Evolutionary conservation across 495 filamentous ascomycete genomes (phyloP).

Genomic region (Glonium stellatum): DNA sequence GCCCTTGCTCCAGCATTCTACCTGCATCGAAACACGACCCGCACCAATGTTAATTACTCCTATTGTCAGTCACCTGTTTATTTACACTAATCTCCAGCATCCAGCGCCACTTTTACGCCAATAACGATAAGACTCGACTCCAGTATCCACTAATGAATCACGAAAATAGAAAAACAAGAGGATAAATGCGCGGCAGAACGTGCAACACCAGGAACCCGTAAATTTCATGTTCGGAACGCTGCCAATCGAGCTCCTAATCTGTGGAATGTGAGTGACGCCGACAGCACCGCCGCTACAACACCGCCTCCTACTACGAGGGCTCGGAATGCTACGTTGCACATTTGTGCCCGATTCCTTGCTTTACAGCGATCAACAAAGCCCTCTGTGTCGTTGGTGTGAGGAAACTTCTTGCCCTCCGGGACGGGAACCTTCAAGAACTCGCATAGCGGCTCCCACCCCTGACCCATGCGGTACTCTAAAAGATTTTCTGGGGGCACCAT

Average conservation of each 20-base stretch:
- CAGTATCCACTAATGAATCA: background rate
- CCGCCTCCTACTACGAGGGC: conserved; percentile 44
- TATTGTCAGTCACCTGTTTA: too few relatives aligned
- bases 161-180: background rate
- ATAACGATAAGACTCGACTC: background rate
- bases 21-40: too few relatives aligned
- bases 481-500: conserved; percentile 45
- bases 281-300: conserved; percentile 25
- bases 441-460: conserved; percentile 63
- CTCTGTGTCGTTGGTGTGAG: conserved; percentile 44
- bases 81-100: too few relatives aligned
- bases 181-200: background rate
- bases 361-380: conserved; percentile 56
- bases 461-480: conserved; percentile 57
- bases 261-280: conserved; percentile 9
- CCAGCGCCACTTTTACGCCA: background rate
- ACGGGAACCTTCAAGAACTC: conserved; percentile 56
- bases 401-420: conserved; percentile 46
- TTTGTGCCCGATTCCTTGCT: conserved; percentile 53
- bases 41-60: too few relatives aligned
- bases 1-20: too few relatives aligned
- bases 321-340: conserved; percentile 52
- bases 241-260: conserved; percentile 4
- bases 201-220: too few relatives aligned
- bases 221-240: background rate